These are phyloP conservation scores for Pseudomicrostroma phylloplanum DNA, from an alignment of 1,284 basidiomycete genomes.

Conservation along the genomic window DNA sequence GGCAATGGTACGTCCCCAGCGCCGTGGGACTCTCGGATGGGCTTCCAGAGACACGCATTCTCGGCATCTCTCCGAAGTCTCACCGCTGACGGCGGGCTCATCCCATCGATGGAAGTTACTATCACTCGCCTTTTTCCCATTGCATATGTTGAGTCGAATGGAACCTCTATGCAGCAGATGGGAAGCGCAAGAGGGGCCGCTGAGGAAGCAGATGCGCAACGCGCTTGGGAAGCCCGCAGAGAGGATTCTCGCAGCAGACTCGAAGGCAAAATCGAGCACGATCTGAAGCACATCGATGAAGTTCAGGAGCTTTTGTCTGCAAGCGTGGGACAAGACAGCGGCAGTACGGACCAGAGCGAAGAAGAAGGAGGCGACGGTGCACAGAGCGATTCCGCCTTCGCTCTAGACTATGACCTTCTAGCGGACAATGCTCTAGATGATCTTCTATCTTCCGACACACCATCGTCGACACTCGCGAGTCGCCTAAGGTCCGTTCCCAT, in stretches of 20 bases:
- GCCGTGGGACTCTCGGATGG: slow-evolving; percentile 79
- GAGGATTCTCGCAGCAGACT: slow-evolving; percentile 59
- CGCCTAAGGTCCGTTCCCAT: background rate
- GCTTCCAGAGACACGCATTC: slow-evolving; percentile 62
- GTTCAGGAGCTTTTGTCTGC: background rate
- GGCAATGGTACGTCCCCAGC: slow-evolving; percentile 82
- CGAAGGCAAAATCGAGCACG: slow-evolving; percentile 46
- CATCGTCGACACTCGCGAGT: background rate
- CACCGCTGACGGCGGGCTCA: slow-evolving; percentile 70
- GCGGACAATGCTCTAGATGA: background rate
- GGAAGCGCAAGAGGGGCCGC: slow-evolving; percentile 56
- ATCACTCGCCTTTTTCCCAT: slow-evolving; percentile 60
- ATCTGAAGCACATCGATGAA: slow-evolving; percentile 8
- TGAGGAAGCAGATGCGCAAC: slow-evolving; percentile 58
- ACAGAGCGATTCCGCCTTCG: background rate
- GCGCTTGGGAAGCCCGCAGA: slow-evolving; percentile 64
- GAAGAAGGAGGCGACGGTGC: background rate
- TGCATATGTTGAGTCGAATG: slow-evolving; percentile 49
- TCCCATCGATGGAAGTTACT: slow-evolving; percentile 70
- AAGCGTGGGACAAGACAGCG: background rate
- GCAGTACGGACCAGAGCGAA: background rate
- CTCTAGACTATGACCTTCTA: background rate
- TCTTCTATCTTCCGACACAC: background rate
- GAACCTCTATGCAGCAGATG: slow-evolving; percentile 2
- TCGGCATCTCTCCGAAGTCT: slow-evolving; percentile 73